Percentiles rank a stretch among this genome's conserved stretches.
phyloP scores from a whole-genome alignment of 768 basidiomycete species.

The Tricholoma furcatifolium region DNA sequence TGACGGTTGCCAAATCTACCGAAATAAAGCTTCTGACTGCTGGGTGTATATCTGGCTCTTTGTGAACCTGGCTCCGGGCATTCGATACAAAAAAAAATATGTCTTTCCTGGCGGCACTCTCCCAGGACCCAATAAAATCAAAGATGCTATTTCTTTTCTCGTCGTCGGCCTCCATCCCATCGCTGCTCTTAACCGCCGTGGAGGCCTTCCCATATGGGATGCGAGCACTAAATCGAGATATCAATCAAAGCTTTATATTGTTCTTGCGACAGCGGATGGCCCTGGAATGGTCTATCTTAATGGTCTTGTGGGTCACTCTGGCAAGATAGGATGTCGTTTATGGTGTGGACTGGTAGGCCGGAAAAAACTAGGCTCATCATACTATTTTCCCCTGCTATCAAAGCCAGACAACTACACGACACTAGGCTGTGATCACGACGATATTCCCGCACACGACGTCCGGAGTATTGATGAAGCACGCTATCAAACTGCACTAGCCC shows the following conservation, averaged over 20 bases:
- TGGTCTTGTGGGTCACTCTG: slow-evolving; percentile 28
- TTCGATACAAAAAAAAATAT: too few species aligned
- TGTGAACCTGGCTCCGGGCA: slow-evolving; percentile 23
- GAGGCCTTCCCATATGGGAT: slow-evolving; percentile 4
- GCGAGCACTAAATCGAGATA: slow-evolving; percentile 1
- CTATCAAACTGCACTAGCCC: neutral
- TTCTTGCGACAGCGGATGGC: too few species aligned
- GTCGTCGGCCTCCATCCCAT: slow-evolving; percentile 2
- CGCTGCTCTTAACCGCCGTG: neutral
- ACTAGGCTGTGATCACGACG: slow-evolving; percentile 19
- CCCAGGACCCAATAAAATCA: slow-evolving; percentile 9
- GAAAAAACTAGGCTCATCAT: slow-evolving; percentile 16
- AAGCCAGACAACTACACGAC: slow-evolving; percentile 24
- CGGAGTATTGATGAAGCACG: neutral
- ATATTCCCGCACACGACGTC: slow-evolving; percentile 10
- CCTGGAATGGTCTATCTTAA: too few species aligned
- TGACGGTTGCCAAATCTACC: slow-evolving; percentile 35
- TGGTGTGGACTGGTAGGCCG: slow-evolving; percentile 24
- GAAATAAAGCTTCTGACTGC: too few species aligned
- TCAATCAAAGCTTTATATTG: too few species aligned
- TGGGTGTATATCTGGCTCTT: slow-evolving; percentile 34
- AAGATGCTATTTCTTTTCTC: slow-evolving; percentile 1
- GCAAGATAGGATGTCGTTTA: slow-evolving; percentile 29
- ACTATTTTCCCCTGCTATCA: slow-evolving; percentile 26
- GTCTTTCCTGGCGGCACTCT: too few species aligned